Evolutionary conservation across 305 asterid genomes (phyloP).

Genomic region (Rubia balearica): DNA sequence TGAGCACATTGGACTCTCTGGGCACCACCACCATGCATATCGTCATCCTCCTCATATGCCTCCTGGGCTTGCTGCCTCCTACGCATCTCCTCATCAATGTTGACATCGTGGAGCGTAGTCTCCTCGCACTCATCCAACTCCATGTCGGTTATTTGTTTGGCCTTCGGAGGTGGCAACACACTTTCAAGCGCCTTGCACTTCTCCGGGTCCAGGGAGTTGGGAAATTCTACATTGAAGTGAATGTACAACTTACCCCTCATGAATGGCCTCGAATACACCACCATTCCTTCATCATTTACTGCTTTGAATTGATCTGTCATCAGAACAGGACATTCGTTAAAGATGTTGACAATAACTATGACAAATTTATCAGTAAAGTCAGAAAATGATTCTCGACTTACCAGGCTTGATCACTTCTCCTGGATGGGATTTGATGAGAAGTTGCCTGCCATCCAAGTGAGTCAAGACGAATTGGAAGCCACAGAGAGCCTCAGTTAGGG

Average conservation of each 20-base stretch:
- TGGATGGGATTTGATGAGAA: constrained; percentile 84
- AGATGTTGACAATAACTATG: neutral
- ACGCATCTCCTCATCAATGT: constrained; percentile 86
- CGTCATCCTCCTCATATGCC: constrained; percentile 88
- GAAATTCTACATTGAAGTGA: constrained; percentile 76
- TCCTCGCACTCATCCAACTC: constrained; percentile 84
- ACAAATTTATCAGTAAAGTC: neutral
- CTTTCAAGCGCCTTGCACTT: constrained; percentile 60
- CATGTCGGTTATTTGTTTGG: constrained; percentile 47
- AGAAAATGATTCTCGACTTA: constrained; percentile 19
- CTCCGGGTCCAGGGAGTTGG: constrained; percentile 57
- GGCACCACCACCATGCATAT: constrained; percentile 92
- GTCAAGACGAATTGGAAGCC: constrained; percentile 86
- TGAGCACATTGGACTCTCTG: constrained; percentile 96
- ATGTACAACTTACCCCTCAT: constrained; percentile 77
- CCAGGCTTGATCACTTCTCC: constrained; percentile 96
- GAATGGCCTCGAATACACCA: constrained; percentile 82
- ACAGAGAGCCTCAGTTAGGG: constrained; percentile 83
- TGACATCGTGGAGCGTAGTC: constrained; percentile 69
- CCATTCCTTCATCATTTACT: constrained; percentile 93
- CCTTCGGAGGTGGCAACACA: constrained; percentile 53
- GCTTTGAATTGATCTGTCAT: constrained; percentile 77
- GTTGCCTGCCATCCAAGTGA: constrained; percentile 82
- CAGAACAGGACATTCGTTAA: neutral
- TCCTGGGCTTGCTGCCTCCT: constrained; percentile 86